These are phyloP conservation scores for Acer campestre DNA, from an alignment of 345 rosid species.

Conservation along the genomic window DNA sequence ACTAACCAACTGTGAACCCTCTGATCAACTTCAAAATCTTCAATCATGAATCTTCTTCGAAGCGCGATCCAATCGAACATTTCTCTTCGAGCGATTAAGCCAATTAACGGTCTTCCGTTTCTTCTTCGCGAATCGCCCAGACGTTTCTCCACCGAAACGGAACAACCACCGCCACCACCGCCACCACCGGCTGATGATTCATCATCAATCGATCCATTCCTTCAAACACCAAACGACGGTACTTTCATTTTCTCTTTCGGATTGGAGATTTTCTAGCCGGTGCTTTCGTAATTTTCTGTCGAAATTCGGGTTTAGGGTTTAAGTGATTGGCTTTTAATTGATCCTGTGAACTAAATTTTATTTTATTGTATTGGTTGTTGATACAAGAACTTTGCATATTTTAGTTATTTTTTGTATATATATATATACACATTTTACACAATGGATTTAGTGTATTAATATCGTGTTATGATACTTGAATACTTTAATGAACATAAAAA, in stretches of 20 bases:
- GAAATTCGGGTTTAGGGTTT: slow-evolving; percentile 26
- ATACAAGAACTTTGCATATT: background rate
- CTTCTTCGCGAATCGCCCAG: slow-evolving; percentile 38
- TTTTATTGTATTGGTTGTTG: too few relatives aligned
- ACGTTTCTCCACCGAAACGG: slow-evolving; percentile 54
- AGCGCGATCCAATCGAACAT: slow-evolving; percentile 34
- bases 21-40: background rate
- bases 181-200: slow-evolving; percentile 31
- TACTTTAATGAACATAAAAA: too few relatives aligned
- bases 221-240: slow-evolving; percentile 29
- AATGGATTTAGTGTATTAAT: background rate
- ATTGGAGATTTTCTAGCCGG: slow-evolving; percentile 4
- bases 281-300: background rate
- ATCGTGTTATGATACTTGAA: background rate
- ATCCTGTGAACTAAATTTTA: background rate
- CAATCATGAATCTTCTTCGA: slow-evolving; percentile 45
- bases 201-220: slow-evolving; percentile 29
- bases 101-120: slow-evolving; percentile 18
- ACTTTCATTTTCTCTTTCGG: background rate
- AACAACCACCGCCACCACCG: slow-evolving; percentile 30
- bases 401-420: background rate
- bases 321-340: background rate
- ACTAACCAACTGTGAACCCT: background rate
- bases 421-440: too few relatives aligned
- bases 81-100: slow-evolving; percentile 24